These are phyloP conservation scores for Perkinsela sp. DNA, from an alignment of 208 protist genomes.

Conservation along the genomic window DNA sequence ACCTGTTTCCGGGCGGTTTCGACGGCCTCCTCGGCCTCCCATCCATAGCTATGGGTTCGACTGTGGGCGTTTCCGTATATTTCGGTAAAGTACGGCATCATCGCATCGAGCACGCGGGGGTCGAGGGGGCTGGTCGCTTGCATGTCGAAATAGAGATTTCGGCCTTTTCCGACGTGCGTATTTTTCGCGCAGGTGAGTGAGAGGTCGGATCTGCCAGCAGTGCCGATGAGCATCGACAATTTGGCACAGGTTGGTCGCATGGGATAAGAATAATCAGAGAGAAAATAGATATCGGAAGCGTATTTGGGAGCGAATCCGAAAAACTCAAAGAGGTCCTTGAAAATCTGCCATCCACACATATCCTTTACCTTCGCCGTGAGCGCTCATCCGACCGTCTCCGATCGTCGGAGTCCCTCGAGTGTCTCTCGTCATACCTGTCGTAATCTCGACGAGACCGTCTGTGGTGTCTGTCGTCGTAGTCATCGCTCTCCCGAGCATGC, in stretches of 20 bases:
- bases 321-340: no score
- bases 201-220: neutral
- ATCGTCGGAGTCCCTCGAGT: no score
- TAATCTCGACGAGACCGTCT: no score
- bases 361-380: no score
- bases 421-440: no score
- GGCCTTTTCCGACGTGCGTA: neutral
- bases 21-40: conserved; percentile 69
- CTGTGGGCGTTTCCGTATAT: conserved; percentile 95
- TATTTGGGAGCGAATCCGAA: no score
- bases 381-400: no score
- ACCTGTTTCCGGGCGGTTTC: conserved; percentile 74
- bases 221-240: neutral
- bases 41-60: conserved; percentile 87
- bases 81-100: conserved; percentile 88
- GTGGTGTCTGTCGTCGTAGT: no score
- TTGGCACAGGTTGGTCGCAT: neutral
- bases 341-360: no score
- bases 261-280: no score
- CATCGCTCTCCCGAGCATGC: no score
- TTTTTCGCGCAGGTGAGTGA: neutral
- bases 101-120: conserved; percentile 88
- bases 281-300: no score
- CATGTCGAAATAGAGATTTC: conserved; percentile 74
- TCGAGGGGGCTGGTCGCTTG: conserved; percentile 84